A percentile compares a stretch with the other conserved stretches of the same genome.
Conservation (phyloP, 1,139 yeast species). For the Tardiomyces depauwii region DNA sequence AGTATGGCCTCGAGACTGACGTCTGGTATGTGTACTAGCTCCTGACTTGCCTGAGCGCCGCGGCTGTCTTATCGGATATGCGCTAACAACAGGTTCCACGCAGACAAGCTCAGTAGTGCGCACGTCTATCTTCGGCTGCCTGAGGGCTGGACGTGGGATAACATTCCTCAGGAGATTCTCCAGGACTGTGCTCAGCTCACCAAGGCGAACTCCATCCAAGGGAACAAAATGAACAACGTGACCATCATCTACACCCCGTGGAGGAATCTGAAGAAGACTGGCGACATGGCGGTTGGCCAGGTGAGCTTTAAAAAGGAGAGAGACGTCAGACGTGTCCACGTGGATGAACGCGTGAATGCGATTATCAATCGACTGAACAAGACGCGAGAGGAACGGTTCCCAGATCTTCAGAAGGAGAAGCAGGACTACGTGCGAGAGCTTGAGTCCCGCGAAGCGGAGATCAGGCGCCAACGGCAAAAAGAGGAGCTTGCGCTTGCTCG, state of each 20-base stretch:
- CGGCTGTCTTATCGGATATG: background rate
- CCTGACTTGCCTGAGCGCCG: too few species aligned
- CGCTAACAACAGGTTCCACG: constrained; percentile 41
- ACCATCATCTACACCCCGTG: constrained; percentile 71
- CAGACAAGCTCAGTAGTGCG: constrained; percentile 69
- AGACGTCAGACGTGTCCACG: constrained; percentile 43
- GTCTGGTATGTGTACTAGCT: constrained; percentile 37
- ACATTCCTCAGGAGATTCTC: constrained; percentile 42
- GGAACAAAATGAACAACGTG: constrained; percentile 59
- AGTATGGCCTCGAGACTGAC: constrained; percentile 56
- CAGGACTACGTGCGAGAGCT: constrained; percentile 28
- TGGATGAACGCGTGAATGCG: constrained; percentile 51
- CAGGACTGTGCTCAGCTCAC: constrained; percentile 64
- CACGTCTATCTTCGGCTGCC: constrained; percentile 62
- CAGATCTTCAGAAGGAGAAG: constrained; percentile 34
- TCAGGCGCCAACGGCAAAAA: constrained; percentile 27
- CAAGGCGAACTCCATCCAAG: constrained; percentile 72
- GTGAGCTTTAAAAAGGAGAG: constrained; percentile 57
- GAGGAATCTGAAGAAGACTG: constrained; percentile 57
- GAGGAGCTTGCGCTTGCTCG: constrained; percentile 19
- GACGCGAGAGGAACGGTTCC: constrained; percentile 49
- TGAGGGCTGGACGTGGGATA: constrained; percentile 32
- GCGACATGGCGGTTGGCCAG: constrained; percentile 75
- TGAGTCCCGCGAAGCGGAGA: constrained; percentile 22
- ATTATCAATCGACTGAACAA: constrained; percentile 55